Conservation (phyloP, 2,329 filamentous ascomycete genomes). For the Microsporum canis region DNA sequence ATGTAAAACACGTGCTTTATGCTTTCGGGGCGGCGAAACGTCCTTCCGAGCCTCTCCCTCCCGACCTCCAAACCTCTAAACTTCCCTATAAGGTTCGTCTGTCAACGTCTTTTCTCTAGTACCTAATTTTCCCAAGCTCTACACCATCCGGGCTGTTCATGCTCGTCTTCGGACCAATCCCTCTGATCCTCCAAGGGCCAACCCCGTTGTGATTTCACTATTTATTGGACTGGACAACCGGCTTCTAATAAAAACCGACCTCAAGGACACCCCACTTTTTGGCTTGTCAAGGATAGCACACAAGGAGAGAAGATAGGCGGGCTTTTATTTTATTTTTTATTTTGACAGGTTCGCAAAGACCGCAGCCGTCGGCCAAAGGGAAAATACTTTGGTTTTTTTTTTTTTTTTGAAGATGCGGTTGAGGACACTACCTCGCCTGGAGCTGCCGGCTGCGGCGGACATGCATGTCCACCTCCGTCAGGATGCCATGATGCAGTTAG, state of each 20-base stretch:
- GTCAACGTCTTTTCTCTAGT: too few relatives aligned
- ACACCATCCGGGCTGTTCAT: too few relatives aligned
- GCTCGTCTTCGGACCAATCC: too few relatives aligned
- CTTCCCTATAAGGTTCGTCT: too few relatives aligned
- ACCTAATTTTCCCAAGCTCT: too few relatives aligned
- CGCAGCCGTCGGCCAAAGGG: neutral
- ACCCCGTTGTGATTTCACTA: too few relatives aligned
- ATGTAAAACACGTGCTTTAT: too few relatives aligned
- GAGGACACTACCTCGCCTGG: conserved; percentile 7
- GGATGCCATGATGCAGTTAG: conserved; percentile 49
- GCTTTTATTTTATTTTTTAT: neutral
- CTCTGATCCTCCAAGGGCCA: too few relatives aligned
- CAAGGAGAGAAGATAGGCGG: neutral
- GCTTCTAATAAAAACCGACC: neutral
- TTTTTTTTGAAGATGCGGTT: conserved; percentile 10
- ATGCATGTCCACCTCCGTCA: conserved; percentile 54
- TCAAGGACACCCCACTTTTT: neutral
- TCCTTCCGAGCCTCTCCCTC: too few relatives aligned
- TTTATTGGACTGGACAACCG: neutral
- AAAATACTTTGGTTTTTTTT: neutral
- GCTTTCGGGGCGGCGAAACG: too few relatives aligned
- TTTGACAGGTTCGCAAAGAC: neutral
- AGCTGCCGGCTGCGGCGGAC: conserved; percentile 12
- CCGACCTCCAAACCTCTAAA: too few relatives aligned
- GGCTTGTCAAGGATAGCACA: neutral